phyloP scores from a whole-genome alignment of 805 yeast species.

The Clavispora vitiphila region DNA sequence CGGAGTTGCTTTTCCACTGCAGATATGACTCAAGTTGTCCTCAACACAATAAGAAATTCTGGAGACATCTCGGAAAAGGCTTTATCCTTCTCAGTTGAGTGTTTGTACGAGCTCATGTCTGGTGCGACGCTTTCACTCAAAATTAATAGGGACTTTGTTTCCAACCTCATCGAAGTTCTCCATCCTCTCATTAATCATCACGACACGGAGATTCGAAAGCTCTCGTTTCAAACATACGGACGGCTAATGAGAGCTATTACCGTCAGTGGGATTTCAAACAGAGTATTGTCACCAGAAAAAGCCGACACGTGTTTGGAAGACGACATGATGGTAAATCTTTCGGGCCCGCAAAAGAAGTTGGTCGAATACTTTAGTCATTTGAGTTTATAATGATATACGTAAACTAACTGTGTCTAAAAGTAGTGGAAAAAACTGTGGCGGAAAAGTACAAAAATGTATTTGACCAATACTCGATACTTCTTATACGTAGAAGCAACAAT shows the following conservation, averaged over 20 bases:
- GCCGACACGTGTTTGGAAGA: slow-evolving; percentile 13
- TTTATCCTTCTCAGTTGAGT: slow-evolving; percentile 20
- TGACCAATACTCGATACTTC: too few relatives aligned
- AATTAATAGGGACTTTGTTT: slow-evolving; percentile 16
- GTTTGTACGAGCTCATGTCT: slow-evolving; percentile 22
- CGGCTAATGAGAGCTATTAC: slow-evolving; percentile 21
- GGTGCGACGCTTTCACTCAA: slow-evolving; percentile 15
- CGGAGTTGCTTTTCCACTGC: slow-evolving; percentile 22
- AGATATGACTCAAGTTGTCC: slow-evolving; percentile 15
- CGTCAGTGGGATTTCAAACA: slow-evolving; percentile 10
- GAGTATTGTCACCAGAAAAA: slow-evolving; percentile 6
- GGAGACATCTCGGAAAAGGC: slow-evolving; percentile 1
- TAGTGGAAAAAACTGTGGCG: too few relatives aligned
- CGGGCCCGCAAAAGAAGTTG: slow-evolving; percentile 41
- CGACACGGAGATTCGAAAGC: slow-evolving; percentile 34
- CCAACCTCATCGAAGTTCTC: slow-evolving; percentile 26
- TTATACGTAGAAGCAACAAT: background rate
- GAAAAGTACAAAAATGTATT: too few relatives aligned
- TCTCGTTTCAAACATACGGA: slow-evolving; percentile 36
- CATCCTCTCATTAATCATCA: slow-evolving; percentile 22
- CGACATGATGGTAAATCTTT: slow-evolving; percentile 32
- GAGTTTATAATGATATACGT: background rate
- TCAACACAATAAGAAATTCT: slow-evolving; percentile 11
- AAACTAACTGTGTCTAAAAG: background rate
- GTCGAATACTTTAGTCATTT: slow-evolving; percentile 40